phyloP scores from a whole-genome alignment of 345 rosid genomes.

The Acer yangbiense region DNA sequence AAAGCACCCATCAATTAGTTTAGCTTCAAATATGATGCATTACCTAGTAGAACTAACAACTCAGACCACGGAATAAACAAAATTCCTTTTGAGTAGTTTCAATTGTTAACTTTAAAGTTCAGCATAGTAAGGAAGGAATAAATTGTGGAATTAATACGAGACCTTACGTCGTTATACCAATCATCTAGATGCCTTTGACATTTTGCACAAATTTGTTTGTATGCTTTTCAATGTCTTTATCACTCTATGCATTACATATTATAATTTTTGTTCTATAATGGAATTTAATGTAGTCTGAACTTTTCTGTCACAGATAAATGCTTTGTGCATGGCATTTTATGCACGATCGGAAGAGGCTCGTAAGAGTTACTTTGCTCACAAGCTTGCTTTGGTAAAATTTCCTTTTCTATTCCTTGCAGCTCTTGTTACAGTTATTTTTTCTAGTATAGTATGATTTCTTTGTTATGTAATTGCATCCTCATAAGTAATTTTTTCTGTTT shows the following conservation, averaged over 20 bases:
- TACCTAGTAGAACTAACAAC: background rate
- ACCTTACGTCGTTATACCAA: background rate
- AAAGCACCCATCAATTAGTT: background rate
- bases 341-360: slow-evolving; percentile 95
- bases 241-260: background rate
- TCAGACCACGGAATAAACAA: background rate
- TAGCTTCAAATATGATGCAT: background rate
- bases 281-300: slow-evolving; percentile 3
- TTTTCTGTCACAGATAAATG: slow-evolving; percentile 63
- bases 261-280: background rate
- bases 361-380: slow-evolving; percentile 88
- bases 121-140: background rate
- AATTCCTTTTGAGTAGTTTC: background rate
- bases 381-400: slow-evolving; percentile 79
- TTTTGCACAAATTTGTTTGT: background rate
- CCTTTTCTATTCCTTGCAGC: background rate
- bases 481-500: background rate
- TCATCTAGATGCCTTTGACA: background rate
- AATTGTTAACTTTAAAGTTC: background rate
- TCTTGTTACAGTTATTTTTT: background rate
- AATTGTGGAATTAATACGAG: background rate
- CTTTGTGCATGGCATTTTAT: slow-evolving; percentile 91
- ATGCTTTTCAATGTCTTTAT: background rate
- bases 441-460: background rate
- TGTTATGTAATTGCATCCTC: background rate